Base-by-base conservation (phyloP, 768 basidiomycete genomes). In the Neoboletus magnificus region DNA sequence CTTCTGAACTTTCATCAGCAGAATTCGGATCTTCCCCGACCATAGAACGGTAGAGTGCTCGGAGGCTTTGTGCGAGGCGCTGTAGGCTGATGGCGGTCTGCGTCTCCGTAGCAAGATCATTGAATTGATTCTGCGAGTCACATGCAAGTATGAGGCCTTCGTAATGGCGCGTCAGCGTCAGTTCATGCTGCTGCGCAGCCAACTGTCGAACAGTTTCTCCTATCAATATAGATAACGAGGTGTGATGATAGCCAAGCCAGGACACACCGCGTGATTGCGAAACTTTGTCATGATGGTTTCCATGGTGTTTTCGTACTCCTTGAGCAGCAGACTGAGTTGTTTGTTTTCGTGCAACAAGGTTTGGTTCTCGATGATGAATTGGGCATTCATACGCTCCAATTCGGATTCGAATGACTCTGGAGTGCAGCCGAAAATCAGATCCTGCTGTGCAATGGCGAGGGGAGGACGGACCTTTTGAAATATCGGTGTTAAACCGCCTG, bases 221-320 rank as follows among this genome's bases (percentile, higher is more conserved):
- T 56, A 50, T 58, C 47, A 52, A 22, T 37, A 54, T 54, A 43
- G n/a, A 60, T 36, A 12, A 29, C 13, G 25, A 30, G 12, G 16
- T 15, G 39, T 12, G 41, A 39, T 33, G 42, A 23, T 18, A 18
- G 18, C 29, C 49, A 55, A 49, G 36, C 18, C 13, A 43, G 33
- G 41, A 79, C 91, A 65, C 64, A 96, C 94, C 13, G 92, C 86
- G 66, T 98, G 89, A 55, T 86, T 87, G 56, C 95, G 82, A 70
- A 98, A 98, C 73, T 98, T 98, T 49, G 85, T 75, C 97, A 99
- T 98, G 68, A 98, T 91, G 29, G 86, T 94, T 64, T 98, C 95
- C 77, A 99, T 81, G 4, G 95, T 97, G 51, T 79, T 78, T 70
- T 98, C 95, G 68, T 98, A 96, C 71, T 99, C 97, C 66, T 94